Conservation (phyloP, 2,329 filamentous ascomycete genomes). For the Penicillium sp. region DNA sequence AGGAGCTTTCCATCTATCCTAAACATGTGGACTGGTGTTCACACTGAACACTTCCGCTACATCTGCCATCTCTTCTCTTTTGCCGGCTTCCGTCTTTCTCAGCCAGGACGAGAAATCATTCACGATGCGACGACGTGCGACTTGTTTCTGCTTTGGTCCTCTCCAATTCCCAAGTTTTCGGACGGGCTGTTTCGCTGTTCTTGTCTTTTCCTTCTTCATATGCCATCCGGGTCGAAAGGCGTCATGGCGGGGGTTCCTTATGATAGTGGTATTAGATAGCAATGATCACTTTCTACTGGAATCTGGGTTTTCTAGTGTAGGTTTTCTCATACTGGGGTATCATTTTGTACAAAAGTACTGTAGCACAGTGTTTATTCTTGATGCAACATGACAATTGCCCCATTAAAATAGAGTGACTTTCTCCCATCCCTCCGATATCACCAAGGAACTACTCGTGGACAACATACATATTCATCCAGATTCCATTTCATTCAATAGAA, state of each 20-base stretch:
- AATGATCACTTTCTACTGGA: constrained; percentile 18
- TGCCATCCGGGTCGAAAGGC: constrained; percentile 20
- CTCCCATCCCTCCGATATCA: not conserved
- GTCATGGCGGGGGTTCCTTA: constrained; percentile 18
- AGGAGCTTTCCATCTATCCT: constrained; percentile 95
- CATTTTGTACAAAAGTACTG: not conserved
- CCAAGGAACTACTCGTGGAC: not conserved
- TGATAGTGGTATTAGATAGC: constrained; percentile 27
- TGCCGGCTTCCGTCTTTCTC: constrained; percentile 2
- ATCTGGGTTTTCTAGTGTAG: not conserved
- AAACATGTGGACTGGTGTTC: constrained; percentile 2
- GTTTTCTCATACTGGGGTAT: not conserved
- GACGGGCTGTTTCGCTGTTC: constrained; percentile 15
- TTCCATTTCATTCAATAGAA: not conserved
- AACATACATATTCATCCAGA: not conserved
- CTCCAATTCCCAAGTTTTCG: constrained; percentile 15
- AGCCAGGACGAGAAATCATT: constrained; percentile 7
- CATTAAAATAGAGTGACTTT: not conserved
- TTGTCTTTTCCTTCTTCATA: constrained; percentile 4
- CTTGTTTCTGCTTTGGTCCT: constrained; percentile 15
- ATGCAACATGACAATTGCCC: not conserved
- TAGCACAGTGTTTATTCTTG: not conserved
- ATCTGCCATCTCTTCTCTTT: not conserved
- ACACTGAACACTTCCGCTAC: not conserved
- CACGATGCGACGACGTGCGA: constrained; percentile 22